Conservation (phyloP, 2,329 filamentous ascomycete genomes). For the Pseudocercospora fijiensis region DNA sequence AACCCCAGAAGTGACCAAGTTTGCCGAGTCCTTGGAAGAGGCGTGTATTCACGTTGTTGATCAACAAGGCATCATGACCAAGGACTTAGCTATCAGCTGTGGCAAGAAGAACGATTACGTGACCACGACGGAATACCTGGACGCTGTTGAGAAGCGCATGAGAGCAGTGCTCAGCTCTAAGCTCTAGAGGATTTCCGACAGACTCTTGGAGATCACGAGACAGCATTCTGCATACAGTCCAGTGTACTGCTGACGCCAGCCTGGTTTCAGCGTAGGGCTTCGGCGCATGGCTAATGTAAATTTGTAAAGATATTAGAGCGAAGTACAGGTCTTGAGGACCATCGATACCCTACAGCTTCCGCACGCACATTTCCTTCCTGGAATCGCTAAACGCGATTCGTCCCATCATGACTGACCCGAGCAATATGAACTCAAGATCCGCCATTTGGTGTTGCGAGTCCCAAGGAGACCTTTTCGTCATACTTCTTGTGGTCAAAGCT, state of each 20-base stretch:
- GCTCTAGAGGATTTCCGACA: conserved; percentile 50
- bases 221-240: conserved; percentile 4
- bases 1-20: conserved; percentile 87
- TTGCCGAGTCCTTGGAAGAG: conserved; percentile 87
- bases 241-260: not conserved
- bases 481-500: too few relatives aligned
- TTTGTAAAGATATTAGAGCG: not conserved
- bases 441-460: not conserved
- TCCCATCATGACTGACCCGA: not conserved
- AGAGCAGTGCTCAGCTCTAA: conserved; percentile 77
- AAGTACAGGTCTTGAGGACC: not conserved
- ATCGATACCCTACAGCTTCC: not conserved
- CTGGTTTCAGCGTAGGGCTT: not conserved
- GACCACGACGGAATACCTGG: conserved; percentile 86
- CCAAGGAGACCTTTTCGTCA: not conserved
- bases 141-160: conserved; percentile 86
- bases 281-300: conserved; percentile 2
- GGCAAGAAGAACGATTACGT: conserved; percentile 89
- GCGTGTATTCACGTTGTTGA: conserved; percentile 95
- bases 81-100: conserved; percentile 93
- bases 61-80: conserved; percentile 95
- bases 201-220: not conserved
- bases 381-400: not conserved
- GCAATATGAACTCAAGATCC: not conserved
- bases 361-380: not conserved